Evolutionary conservation across 176 grass and related monocot genomes (phyloP).

Genomic region (Musa troglodytarum): DNA sequence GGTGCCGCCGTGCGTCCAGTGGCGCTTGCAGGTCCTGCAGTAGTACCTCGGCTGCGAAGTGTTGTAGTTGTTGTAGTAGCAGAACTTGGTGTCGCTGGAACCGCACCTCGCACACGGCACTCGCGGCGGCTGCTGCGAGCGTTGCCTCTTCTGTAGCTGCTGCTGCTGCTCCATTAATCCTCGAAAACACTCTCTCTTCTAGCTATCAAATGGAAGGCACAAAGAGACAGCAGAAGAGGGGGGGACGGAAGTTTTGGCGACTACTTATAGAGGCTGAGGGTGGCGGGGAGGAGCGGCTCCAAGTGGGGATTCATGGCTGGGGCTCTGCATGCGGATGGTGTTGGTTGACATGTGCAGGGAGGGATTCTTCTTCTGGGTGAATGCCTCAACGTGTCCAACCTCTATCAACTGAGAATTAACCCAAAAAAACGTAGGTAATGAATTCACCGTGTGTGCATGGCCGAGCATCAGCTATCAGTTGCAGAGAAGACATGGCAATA

Average conservation of each 20-base stretch:
- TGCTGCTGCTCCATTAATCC: not conserved
- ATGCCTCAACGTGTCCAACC: not conserved
- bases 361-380: not conserved
- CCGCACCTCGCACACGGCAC: conserved; percentile 11
- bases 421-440: not conserved
- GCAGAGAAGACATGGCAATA: not conserved
- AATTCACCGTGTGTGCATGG: no score
- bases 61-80: conserved; percentile 24
- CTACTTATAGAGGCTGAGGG: not conserved
- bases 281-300: not conserved
- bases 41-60: conserved; percentile 10
- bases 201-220: not conserved
- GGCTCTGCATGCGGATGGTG: no score
- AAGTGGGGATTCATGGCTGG: no score
- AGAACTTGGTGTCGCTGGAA: conserved; percentile 15
- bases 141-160: not conserved
- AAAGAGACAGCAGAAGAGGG: not conserved
- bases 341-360: not conserved
- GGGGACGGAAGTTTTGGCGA: not conserved
- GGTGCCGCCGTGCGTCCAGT: conserved; percentile 13
- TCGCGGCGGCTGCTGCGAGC: not conserved
- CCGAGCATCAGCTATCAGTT: not conserved
- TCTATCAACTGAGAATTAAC: not conserved
- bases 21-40: conserved; percentile 17
- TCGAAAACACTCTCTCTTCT: not conserved